Percentiles rank a stretch among this genome's conserved stretches.
Conservation (phyloP, 2,329 filamentous ascomycete genomes). For the Fusarium brevicatenulatum region DNA sequence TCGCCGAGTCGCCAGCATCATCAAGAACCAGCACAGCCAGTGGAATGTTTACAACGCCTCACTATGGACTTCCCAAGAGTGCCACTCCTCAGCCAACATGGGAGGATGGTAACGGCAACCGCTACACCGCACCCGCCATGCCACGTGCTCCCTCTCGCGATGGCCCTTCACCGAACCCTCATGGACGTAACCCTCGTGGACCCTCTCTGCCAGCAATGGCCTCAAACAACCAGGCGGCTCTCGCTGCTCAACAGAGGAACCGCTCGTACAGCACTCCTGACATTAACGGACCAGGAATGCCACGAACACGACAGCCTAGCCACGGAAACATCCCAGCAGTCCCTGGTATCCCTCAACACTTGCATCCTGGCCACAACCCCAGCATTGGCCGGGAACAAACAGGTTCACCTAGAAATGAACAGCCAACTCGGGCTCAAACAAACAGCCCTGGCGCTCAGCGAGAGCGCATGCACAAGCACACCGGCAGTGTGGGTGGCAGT, state of each 20-base stretch:
- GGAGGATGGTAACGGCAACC: slow-evolving; percentile 79
- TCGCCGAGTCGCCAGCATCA: slow-evolving; percentile 80
- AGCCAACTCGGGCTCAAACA: slow-evolving; percentile 74
- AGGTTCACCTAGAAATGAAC: slow-evolving; percentile 77
- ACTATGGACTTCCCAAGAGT: slow-evolving; percentile 76
- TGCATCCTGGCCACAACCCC: slow-evolving; percentile 69
- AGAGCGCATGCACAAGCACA: slow-evolving; percentile 64
- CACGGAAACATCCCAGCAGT: slow-evolving; percentile 72
- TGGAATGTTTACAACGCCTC: slow-evolving; percentile 70
- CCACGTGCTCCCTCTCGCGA: slow-evolving; percentile 83
- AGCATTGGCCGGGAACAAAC: slow-evolving; percentile 81
- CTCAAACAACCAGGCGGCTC: slow-evolving; percentile 61
- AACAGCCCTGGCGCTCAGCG: slow-evolving; percentile 76
- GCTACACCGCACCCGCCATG: slow-evolving; percentile 90
- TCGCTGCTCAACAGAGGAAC: slow-evolving; percentile 73
- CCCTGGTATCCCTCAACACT: slow-evolving; percentile 78
- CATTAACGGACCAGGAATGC: slow-evolving; percentile 77
- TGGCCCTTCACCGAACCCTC: slow-evolving; percentile 73
- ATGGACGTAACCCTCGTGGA: slow-evolving; percentile 74
- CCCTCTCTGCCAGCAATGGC: slow-evolving; percentile 82
- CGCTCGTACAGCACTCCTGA: slow-evolving; percentile 96
- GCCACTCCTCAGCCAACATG: slow-evolving; percentile 74
- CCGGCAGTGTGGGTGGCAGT: slow-evolving; percentile 60
- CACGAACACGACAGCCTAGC: slow-evolving; percentile 65
- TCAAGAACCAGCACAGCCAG: slow-evolving; percentile 80